phyloP scores from a whole-genome alignment of 768 basidiomycete species.

The Mrakia blollopis region DNA sequence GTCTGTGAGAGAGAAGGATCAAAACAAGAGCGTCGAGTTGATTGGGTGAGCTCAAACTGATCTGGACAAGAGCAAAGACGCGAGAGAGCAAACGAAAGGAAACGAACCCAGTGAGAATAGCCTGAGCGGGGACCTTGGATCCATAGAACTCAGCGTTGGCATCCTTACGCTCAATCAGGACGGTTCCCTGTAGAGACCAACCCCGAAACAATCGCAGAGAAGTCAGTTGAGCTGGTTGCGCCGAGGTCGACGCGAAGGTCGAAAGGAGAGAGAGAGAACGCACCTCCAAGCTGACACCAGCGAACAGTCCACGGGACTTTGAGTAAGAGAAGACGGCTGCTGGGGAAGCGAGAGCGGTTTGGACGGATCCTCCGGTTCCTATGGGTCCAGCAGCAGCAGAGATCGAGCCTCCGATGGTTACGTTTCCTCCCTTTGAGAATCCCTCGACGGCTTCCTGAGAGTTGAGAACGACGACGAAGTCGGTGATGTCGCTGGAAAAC shows the following conservation, averaged over 20 bases:
- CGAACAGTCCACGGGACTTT: constrained; percentile 70
- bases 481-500: constrained; percentile 46
- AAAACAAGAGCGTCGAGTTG: too few species aligned
- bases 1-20: constrained; percentile 44
- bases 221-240: background rate
- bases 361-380: constrained; percentile 86
- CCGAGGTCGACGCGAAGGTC: background rate
- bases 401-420: constrained; percentile 76
- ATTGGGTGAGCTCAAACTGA: too few species aligned
- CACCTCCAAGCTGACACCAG: constrained; percentile 84
- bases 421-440: constrained; percentile 91
- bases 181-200: constrained; percentile 53
- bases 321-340: constrained; percentile 74
- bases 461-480: constrained; percentile 96
- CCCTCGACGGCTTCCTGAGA: constrained; percentile 92
- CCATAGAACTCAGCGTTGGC: constrained; percentile 96
- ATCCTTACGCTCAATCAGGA: constrained; percentile 89
- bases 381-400: constrained; percentile 82
- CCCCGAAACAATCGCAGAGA: background rate
- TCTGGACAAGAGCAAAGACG: too few species aligned
- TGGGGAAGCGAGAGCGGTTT: constrained; percentile 69
- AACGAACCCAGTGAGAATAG: constrained; percentile 66
- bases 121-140: constrained; percentile 75
- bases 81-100: too few species aligned
- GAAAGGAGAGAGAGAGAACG: background rate